Conservation (phyloP, 2,329 filamentous ascomycete species). For the Xylariaceae sp. region DNA sequence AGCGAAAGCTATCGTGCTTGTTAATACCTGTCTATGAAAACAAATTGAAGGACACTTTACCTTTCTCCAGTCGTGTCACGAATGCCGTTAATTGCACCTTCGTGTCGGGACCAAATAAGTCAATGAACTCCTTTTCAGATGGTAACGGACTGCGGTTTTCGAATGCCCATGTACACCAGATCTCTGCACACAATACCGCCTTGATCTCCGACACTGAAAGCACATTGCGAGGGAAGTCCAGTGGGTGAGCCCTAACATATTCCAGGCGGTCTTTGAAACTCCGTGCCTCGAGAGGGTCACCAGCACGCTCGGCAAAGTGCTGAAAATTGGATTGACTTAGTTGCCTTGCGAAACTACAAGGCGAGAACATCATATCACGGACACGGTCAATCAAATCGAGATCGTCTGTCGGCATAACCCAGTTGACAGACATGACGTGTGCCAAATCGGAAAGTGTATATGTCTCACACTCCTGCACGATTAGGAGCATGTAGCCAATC, state of each 20-base stretch:
- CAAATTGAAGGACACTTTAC: background rate
- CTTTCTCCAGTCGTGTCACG: background rate
- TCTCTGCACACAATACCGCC: constrained; percentile 5
- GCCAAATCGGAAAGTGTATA: constrained; percentile 1
- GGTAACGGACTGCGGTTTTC: constrained; percentile 1
- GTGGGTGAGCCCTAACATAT: no score
- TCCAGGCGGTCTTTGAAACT: background rate
- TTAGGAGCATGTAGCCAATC: constrained; percentile 6
- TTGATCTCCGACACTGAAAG: constrained; percentile 1
- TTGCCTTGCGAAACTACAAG: constrained; percentile 1
- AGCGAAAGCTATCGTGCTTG: background rate
- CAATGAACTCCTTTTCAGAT: background rate
- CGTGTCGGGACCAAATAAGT: background rate
- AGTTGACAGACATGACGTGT: background rate
- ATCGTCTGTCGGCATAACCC: constrained; percentile 2
- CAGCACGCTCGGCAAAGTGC: background rate
- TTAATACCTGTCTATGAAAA: background rate
- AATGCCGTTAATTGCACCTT: background rate
- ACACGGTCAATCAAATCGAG: constrained; percentile 8
- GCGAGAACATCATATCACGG: background rate
- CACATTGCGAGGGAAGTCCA: background rate
- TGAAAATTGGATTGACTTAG: background rate
- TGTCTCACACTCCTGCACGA: background rate
- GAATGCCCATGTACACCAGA: constrained; percentile 8
- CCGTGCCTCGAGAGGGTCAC: background rate